These are phyloP conservation scores for Pythium coloratum DNA, from an alignment of 352 stramenopile species.

Conservation along the genomic window DNA sequence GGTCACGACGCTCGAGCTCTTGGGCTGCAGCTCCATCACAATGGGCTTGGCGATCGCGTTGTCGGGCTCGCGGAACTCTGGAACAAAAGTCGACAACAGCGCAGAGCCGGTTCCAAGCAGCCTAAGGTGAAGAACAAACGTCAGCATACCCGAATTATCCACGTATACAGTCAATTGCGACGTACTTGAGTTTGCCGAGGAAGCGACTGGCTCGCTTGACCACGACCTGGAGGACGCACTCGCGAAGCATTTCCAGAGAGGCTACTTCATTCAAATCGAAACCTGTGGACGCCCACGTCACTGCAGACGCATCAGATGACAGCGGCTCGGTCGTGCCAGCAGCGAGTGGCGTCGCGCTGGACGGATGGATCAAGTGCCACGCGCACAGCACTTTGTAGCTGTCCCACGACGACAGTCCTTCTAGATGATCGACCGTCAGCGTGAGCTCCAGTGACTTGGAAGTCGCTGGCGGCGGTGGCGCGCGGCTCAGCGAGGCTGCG, in stretches of 20 bases:
- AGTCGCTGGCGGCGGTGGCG: background rate
- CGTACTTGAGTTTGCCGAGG: conserved; percentile 21
- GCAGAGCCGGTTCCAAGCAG: background rate
- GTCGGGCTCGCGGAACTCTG: background rate
- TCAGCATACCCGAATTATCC: background rate
- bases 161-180: background rate
- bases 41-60: background rate
- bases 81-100: background rate
- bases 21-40: background rate
- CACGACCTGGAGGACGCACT: conserved; percentile 1
- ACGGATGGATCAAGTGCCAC: background rate
- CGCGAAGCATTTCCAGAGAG: conserved; percentile 14
- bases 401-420: conserved; percentile 2
- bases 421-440: background rate
- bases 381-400: background rate
- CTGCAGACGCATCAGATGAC: background rate
- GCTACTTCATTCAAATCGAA: conserved; percentile 2
- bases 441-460: conserved; percentile 6
- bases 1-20: background rate
- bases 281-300: conserved; percentile 4
- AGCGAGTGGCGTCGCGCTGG: background rate
- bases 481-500: background rate
- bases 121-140: background rate
- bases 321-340: background rate
- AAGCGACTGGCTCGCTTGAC: conserved; percentile 23